Percentiles rank a stretch among this genome's conserved stretches.
Evolutionary conservation across 495 filamentous ascomycete species (phyloP).

Genomic region (Friedmanniomyces simplex): DNA sequence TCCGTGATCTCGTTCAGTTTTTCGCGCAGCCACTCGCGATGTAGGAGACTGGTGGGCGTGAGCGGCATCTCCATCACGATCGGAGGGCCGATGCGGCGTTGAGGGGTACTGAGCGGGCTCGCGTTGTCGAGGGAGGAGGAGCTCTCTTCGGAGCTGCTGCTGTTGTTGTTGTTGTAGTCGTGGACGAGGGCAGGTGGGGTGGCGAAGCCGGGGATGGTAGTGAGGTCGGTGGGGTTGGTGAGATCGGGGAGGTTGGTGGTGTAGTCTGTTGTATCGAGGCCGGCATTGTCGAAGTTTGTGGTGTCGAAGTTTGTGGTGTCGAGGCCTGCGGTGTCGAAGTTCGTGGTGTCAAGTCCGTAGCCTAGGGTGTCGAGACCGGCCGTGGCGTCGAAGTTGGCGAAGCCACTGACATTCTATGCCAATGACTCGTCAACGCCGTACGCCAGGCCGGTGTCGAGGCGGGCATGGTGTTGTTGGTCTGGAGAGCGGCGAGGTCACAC

Average conservation of each 20-base stretch:
- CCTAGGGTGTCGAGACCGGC: background rate
- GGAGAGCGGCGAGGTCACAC: background rate
- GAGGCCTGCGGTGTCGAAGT: too few species aligned
- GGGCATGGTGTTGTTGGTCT: background rate
- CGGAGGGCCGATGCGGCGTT: background rate
- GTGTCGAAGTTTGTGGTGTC: too few species aligned
- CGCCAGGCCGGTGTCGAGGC: background rate
- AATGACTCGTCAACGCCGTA: background rate
- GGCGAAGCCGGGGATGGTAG: background rate
- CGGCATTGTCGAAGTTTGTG: too few species aligned
- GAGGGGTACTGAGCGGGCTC: background rate
- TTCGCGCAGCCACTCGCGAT: background rate
- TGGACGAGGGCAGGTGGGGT: too few species aligned
- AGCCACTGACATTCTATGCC: background rate
- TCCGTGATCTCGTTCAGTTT: background rate
- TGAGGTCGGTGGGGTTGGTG: background rate
- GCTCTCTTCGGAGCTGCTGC: background rate
- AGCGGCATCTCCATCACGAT: background rate
- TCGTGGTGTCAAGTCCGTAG: background rate
- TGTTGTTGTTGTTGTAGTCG: too few species aligned
- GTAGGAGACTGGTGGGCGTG: background rate
- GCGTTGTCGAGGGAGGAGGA: background rate
- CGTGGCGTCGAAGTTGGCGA: background rate
- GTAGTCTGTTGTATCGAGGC: too few species aligned
- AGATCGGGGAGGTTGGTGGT: too few species aligned